A percentile compares a stretch with the other conserved stretches of the same genome.
These are phyloP conservation scores for Suaeda aralocaspica DNA, from an alignment of 148 eudicot genomes.

Conservation along the genomic window DNA sequence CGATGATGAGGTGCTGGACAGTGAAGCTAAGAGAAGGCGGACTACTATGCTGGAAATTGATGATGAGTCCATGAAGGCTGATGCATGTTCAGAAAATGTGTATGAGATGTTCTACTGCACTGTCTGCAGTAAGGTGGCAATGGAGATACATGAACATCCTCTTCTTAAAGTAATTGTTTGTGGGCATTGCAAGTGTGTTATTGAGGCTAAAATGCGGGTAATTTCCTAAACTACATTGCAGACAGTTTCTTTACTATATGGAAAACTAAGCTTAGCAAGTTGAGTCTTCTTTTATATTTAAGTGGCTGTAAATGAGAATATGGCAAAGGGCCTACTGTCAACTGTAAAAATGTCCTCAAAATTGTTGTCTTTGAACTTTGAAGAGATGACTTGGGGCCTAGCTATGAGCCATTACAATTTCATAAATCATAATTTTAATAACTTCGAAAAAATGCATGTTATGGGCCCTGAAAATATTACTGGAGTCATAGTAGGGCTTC, in stretches of 20 bases:
- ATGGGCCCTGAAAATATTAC: background rate
- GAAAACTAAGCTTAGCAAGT: background rate
- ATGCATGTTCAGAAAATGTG: conserved; percentile 13
- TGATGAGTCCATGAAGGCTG: conserved; percentile 28
- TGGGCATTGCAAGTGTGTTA: conserved; percentile 45
- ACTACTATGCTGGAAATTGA: conserved; percentile 30
- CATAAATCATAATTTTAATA: too few relatives aligned
- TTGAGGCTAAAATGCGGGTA: conserved; percentile 48
- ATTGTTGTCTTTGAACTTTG: background rate
- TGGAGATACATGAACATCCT: conserved; percentile 55
- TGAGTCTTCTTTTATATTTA: background rate
- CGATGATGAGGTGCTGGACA: conserved; percentile 36
- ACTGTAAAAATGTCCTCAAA: background rate
- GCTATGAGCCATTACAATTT: too few relatives aligned
- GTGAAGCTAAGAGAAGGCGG: conserved; percentile 39
- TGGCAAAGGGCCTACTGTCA: background rate
- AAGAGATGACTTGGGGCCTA: background rate
- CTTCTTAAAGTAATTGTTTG: conserved; percentile 65
- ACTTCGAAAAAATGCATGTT: too few relatives aligned
- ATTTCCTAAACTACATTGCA: conserved; percentile 30
- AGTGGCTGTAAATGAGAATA: background rate
- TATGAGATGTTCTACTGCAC: conserved; percentile 50
- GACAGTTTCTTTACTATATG: background rate
- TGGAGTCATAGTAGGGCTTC: background rate
- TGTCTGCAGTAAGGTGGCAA: conserved; percentile 47